Evolutionary conservation across 768 basidiomycete genomes (phyloP).

Genomic region (Amanita muscaria): DNA sequence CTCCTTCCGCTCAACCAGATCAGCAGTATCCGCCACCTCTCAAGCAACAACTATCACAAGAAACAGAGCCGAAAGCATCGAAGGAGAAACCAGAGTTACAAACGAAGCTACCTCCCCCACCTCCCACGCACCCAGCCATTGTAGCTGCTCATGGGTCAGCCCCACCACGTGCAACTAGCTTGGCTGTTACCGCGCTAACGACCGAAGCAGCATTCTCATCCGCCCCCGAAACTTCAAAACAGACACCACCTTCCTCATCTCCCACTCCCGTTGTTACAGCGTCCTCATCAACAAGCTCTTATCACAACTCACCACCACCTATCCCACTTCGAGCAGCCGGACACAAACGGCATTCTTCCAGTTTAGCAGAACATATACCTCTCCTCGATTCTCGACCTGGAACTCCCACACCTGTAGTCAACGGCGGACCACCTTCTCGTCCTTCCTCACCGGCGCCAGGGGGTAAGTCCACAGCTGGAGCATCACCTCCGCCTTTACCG

Average conservation of each 20-base stretch:
- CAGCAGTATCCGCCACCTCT: slow-evolving; percentile 5
- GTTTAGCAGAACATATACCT: slow-evolving; percentile 4
- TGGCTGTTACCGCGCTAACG: no score
- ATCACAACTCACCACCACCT: not conserved
- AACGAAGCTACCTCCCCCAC: slow-evolving; percentile 25
- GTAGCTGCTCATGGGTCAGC: slow-evolving; percentile 19
- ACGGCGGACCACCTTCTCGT: slow-evolving; percentile 6
- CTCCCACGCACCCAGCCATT: slow-evolving; percentile 17
- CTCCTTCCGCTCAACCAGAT: slow-evolving; percentile 12
- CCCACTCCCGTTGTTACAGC: not conserved
- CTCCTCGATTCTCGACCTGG: slow-evolving; percentile 6
- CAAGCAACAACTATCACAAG: slow-evolving; percentile 5
- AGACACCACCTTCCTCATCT: slow-evolving; percentile 3
- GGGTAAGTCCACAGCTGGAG: no score
- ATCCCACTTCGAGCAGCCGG: slow-evolving; percentile 3
- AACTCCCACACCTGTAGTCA: not conserved
- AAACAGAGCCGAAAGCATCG: not conserved
- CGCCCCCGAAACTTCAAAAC: no score
- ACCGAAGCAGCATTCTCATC: no score
- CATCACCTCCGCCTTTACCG: slow-evolving; percentile 5
- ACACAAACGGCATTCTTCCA: slow-evolving; percentile 1
- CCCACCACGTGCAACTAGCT: not conserved
- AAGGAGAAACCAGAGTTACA: slow-evolving; percentile 10
- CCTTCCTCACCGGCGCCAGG: slow-evolving; percentile 6
- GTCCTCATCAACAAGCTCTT: not conserved